Evolutionary conservation across 345 rosid species (phyloP).

Genomic region (Mangifera indica): DNA sequence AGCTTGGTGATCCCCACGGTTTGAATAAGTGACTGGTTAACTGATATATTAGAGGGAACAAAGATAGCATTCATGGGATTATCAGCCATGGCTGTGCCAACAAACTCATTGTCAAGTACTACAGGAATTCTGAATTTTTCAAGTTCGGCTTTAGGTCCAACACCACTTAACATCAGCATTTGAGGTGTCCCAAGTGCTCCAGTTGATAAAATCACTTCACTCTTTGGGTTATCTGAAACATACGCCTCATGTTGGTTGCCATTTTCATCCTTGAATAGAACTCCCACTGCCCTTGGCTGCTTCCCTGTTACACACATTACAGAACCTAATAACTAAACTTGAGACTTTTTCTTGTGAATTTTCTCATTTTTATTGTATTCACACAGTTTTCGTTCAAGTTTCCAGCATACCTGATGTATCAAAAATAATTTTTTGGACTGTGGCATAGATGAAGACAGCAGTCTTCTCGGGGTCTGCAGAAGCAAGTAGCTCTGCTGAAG

Average conservation of each 20-base stretch:
- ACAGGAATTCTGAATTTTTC: slow-evolving; percentile 57
- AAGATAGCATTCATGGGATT: slow-evolving; percentile 92
- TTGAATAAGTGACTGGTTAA: slow-evolving; percentile 74
- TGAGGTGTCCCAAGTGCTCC: slow-evolving; percentile 97
- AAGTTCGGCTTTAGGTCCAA: slow-evolving; percentile 77
- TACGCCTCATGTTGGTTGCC: slow-evolving; percentile 69
- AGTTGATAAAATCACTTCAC: slow-evolving; percentile 77
- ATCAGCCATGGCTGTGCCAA: slow-evolving; percentile 91
- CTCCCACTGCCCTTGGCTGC: slow-evolving; percentile 75
- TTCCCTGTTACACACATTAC: slow-evolving; percentile 37
- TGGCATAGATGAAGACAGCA: slow-evolving; percentile 70
- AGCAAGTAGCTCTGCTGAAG: slow-evolving; percentile 90
- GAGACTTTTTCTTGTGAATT: not conserved
- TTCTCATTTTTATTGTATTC: too few species aligned
- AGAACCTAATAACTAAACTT: too few species aligned
- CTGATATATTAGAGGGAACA: slow-evolving; percentile 61
- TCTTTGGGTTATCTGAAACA: slow-evolving; percentile 41
- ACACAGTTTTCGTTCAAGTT: not conserved
- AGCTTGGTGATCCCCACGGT: slow-evolving; percentile 87
- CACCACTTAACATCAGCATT: slow-evolving; percentile 79
- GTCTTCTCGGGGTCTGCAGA: slow-evolving; percentile 65
- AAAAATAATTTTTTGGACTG: slow-evolving; percentile 72
- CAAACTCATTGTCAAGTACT: slow-evolving; percentile 58
- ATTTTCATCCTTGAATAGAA: slow-evolving; percentile 77
- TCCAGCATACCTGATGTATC: slow-evolving; percentile 51